Conservation (phyloP, 352 stramenopile species). For the Aphanomyces astaci region DNA sequence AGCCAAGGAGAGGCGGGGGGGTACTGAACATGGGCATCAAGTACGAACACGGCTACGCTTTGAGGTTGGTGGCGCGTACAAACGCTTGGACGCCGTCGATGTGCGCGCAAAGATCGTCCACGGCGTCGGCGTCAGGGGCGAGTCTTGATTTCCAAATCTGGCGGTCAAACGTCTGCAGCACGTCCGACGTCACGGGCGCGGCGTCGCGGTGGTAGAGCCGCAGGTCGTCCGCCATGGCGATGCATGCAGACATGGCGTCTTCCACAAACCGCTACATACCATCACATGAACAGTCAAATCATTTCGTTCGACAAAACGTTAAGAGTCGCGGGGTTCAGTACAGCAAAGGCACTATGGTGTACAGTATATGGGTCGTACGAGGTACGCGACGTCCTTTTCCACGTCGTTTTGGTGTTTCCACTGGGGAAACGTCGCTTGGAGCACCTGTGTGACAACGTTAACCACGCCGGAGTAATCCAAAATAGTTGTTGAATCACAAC, state of each 20-base stretch:
- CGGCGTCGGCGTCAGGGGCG: constrained; percentile 33
- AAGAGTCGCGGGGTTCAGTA: constrained; percentile 42
- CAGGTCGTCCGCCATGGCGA: constrained; percentile 47
- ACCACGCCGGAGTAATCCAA: no score
- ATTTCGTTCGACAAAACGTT: constrained; percentile 33
- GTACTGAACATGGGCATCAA: no score
- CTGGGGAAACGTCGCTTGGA: constrained; percentile 34
- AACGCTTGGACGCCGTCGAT: constrained; percentile 51
- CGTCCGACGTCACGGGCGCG: background rate
- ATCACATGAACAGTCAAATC: no score
- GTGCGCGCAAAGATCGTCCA: constrained; percentile 62
- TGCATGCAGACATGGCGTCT: constrained; percentile 46
- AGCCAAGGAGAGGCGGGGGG: no score
- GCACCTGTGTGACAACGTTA: background rate
- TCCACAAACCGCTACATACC: constrained; percentile 53
- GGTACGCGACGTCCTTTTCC: constrained; percentile 23
- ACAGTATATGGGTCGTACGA: constrained; percentile 27
- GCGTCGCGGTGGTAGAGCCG: constrained; percentile 26
- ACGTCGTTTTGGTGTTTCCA: constrained; percentile 40
- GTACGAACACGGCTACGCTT: constrained; percentile 32
- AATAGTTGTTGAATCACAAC: no score
- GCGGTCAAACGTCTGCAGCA: constrained; percentile 33
- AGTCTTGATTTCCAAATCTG: constrained; percentile 64
- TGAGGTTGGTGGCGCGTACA: constrained; percentile 45
- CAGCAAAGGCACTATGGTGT: no score